phyloP scores from a whole-genome alignment of 257 asterid genomes.

The Knoxia roxburghii region DNA sequence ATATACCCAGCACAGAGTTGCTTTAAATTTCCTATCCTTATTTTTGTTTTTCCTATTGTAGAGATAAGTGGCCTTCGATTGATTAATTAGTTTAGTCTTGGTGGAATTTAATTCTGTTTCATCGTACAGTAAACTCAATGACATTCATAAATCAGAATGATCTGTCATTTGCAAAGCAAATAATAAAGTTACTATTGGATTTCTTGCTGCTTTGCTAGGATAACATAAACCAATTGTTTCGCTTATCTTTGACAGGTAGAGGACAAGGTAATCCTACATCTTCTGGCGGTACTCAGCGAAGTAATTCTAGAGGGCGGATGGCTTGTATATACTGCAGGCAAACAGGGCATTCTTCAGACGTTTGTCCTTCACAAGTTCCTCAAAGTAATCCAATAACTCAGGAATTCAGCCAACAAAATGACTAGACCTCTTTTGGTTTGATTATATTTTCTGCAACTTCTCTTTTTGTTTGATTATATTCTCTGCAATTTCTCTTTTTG shows the following conservation, averaged over 20 bases:
- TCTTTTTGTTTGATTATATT: too few species aligned
- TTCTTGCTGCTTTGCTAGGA: slow-evolving; percentile 11
- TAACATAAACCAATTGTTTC: slow-evolving; percentile 12
- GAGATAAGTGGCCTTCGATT: background rate
- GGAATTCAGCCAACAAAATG: slow-evolving; percentile 32
- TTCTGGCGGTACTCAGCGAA: slow-evolving; percentile 45
- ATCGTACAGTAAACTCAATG: too few species aligned
- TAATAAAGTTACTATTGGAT: background rate
- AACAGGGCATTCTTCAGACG: slow-evolving; percentile 48
- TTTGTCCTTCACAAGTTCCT: slow-evolving; percentile 47
- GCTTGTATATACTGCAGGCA: slow-evolving; percentile 51
- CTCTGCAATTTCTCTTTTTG: too few species aligned
- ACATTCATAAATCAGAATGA: background rate
- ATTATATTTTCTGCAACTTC: too few species aligned
- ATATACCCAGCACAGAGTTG: background rate
- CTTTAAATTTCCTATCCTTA: background rate
- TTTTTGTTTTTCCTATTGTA: background rate
- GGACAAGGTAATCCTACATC: slow-evolving; percentile 60
- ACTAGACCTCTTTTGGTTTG: too few species aligned
- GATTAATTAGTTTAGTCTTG: background rate
- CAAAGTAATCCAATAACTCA: slow-evolving; percentile 37
- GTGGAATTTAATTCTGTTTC: background rate
- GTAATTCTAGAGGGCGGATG: slow-evolving; percentile 50
- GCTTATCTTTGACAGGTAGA: slow-evolving; percentile 48
- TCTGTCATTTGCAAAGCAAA: background rate